Base-by-base conservation (phyloP, 2,329 filamentous ascomycete genomes). In the Ophiostoma angusticollis region DNA sequence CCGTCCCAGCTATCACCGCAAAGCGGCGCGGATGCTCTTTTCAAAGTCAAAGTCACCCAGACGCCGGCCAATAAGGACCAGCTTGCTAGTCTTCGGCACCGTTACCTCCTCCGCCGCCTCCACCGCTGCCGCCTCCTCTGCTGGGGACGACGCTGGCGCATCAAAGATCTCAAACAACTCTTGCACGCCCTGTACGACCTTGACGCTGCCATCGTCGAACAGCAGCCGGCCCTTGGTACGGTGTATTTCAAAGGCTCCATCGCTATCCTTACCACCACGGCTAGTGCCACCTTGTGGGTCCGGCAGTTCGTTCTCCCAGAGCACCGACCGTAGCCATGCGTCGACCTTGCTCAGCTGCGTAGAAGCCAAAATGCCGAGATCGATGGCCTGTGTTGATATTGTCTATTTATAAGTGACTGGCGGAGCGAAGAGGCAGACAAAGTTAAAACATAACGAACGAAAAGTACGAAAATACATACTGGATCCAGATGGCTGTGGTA, bases 91-190 rank as follows among this genome's bases (percentile, higher is more conserved):
- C 27, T 56, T 48, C 19, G 49, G 44, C 9, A 40, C 41, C 17
- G 46, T 42, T 11, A 13, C 4, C 11, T 41, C 40, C 31, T 45
- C 51, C 2, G 9, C 23, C 12, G 38, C 42, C 17, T 46, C 42
- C 12, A 16, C 33, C 23, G 39, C 43, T 24, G 46, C 51, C 2
- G 54, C 53, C 9, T 51, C 48, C 9, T 49, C 46, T 13, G 43
- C 44, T 33, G 45, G 18, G 42, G 44, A 11, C 38, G 53, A 56
- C 9, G 56, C 49, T 5, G 62, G 59, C 7, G 61, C 63, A 48
- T 94, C 85, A 18, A 84, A 73, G 18, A 96, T 81, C 52, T 98
- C 91, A 57, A 96, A 98, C 13, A 96, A 72, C 50, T 95, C 89
- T 38, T 89, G 67, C 1, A 98, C 91, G 2, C 87, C 91, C 57